Evolutionary conservation across 345 rosid genomes (phyloP).

Genomic region (Stellera chamaejasme): DNA sequence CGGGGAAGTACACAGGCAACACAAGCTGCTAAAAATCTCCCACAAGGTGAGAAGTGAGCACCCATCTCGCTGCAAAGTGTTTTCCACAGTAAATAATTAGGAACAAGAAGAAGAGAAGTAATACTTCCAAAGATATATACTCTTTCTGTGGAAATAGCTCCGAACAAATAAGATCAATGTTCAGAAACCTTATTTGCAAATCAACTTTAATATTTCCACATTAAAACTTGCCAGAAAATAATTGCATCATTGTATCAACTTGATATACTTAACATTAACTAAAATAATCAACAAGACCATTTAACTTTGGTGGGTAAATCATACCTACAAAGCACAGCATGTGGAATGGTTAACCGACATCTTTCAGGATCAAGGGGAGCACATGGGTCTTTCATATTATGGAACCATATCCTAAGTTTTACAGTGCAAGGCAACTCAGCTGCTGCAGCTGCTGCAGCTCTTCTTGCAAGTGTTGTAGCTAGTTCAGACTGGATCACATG

Average conservation of each 20-base stretch:
- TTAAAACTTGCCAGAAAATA: not conserved
- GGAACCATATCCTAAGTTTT: slow-evolving; percentile 48
- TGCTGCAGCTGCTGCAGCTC: slow-evolving; percentile 34
- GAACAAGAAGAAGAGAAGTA: not conserved
- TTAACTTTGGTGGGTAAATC: not conserved
- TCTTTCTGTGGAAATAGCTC: not conserved
- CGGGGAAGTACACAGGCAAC: slow-evolving; percentile 44
- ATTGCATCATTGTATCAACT: too few relatives aligned
- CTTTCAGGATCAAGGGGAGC: slow-evolving; percentile 26
- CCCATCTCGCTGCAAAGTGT: slow-evolving; percentile 50
- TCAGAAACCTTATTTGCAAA: too few relatives aligned
- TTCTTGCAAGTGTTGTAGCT: slow-evolving; percentile 31
- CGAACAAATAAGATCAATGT: too few relatives aligned
- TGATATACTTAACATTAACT: not conserved
- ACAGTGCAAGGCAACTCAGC: slow-evolving; percentile 56
- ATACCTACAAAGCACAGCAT: slow-evolving; percentile 55
- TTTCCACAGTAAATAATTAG: slow-evolving; percentile 4
- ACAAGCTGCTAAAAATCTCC: slow-evolving; percentile 49
- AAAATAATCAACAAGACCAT: not conserved
- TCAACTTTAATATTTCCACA: slow-evolving; percentile 1
- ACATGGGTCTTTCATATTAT: slow-evolving; percentile 35
- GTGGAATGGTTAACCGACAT: slow-evolving; percentile 40
- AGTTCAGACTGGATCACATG: slow-evolving; percentile 31
- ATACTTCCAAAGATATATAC: not conserved
- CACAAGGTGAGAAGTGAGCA: slow-evolving; percentile 58